phyloP scores from a whole-genome alignment of 805 yeast species.

The Metschnikowia lochheadii region DNA sequence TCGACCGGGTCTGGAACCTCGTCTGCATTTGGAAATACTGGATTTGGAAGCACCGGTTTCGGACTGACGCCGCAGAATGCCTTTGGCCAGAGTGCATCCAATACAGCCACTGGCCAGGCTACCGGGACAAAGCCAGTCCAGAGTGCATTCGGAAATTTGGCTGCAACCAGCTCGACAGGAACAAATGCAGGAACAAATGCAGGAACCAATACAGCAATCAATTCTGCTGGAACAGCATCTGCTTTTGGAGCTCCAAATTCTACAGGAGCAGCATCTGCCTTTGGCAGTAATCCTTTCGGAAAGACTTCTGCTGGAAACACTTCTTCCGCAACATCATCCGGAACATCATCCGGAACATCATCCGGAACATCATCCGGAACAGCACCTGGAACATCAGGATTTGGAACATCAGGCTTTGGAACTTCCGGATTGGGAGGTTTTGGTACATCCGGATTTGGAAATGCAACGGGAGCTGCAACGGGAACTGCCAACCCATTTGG shows the following conservation, averaged over 20 bases:
- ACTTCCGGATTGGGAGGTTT: no score
- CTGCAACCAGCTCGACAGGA: background rate
- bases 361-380: background rate
- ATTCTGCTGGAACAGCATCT: background rate
- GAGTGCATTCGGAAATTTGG: conserved; percentile 15
- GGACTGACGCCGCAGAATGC: background rate
- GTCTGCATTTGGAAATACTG: conserved; percentile 7
- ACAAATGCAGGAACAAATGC: no score
- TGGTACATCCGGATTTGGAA: background rate
- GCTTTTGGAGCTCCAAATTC: background rate
- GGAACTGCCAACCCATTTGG: background rate
- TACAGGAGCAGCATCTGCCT: background rate
- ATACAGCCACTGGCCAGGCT: background rate
- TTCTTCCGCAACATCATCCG: background rate
- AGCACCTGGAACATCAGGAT: background rate
- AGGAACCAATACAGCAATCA: no score
- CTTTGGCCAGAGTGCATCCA: background rate
- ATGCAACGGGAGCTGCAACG: background rate
- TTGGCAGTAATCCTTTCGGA: background rate
- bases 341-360: background rate
- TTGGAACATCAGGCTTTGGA: background rate
- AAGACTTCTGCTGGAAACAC: background rate
- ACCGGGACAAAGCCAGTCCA: background rate
- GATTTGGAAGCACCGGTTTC: conserved; percentile 1
- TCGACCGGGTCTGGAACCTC: conserved; percentile 10